Conservation (phyloP, 805 yeast species). For the Cephaloascus albidus region DNA sequence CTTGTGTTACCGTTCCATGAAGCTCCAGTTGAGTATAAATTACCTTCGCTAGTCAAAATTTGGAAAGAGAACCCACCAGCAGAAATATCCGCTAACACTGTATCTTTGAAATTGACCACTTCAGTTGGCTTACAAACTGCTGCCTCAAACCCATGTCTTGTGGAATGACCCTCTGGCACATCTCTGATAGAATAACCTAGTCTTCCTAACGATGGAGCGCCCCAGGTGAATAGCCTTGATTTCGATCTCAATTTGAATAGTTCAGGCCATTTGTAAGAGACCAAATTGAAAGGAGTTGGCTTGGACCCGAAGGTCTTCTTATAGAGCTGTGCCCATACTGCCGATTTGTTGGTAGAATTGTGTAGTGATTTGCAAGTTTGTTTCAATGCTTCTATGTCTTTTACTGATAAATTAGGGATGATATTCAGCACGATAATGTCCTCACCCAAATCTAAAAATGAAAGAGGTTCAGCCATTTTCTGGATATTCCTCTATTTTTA, state of each 20-base stretch:
- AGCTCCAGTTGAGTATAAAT: slow-evolving; percentile 44
- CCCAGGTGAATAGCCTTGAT: slow-evolving; percentile 44
- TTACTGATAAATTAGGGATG: slow-evolving; percentile 18
- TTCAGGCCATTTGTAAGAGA: slow-evolving; percentile 39
- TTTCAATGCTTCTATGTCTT: slow-evolving; percentile 31
- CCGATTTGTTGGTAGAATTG: slow-evolving; percentile 21
- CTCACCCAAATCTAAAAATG: slow-evolving; percentile 20
- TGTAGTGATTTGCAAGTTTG: slow-evolving; percentile 27
- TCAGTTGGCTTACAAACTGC: slow-evolving; percentile 28
- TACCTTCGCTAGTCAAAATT: slow-evolving; percentile 45
- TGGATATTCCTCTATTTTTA: too few species aligned
- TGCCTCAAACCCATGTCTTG: slow-evolving; percentile 9
- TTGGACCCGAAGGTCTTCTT: slow-evolving; percentile 33
- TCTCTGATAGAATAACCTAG: slow-evolving; percentile 30
- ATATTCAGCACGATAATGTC: slow-evolving; percentile 29
- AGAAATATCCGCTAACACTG: slow-evolving; percentile 33
- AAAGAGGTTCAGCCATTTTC: too few species aligned
- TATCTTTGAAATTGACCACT: slow-evolving; percentile 22
- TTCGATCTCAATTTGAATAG: slow-evolving; percentile 28
- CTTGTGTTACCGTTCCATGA: slow-evolving; percentile 10
- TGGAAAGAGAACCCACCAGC: slow-evolving; percentile 63
- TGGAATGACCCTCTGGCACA: slow-evolving; percentile 13
- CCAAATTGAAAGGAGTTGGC: slow-evolving; percentile 28
- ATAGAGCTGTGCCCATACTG: slow-evolving; percentile 36
- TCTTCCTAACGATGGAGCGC: slow-evolving; percentile 30